Conservation (phyloP, 805 yeast genomes). For the Clavispora santaluciae region DNA sequence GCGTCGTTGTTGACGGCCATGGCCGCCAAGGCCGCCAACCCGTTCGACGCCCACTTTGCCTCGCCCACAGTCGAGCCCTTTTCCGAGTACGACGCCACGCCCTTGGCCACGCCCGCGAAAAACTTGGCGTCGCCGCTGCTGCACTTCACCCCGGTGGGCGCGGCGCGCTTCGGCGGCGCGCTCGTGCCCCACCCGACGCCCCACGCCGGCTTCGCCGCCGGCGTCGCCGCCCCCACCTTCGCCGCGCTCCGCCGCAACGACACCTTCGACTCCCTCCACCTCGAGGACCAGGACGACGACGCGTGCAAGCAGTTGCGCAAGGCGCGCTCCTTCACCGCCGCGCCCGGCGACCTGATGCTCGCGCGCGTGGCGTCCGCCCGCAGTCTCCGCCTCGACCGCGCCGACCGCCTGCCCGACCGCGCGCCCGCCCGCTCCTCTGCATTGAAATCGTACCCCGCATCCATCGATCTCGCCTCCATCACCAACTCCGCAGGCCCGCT, state of each 20-base stretch:
- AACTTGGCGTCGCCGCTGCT: conserved; percentile 3
- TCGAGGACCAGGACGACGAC: conserved; percentile 40
- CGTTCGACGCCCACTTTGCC: conserved; percentile 10
- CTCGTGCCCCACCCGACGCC: background rate
- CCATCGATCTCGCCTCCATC: conserved; percentile 51
- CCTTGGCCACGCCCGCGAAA: conserved; percentile 13
- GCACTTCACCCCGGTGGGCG: conserved; percentile 15
- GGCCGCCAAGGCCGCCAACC: conserved; percentile 10
- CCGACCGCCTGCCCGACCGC: conserved; percentile 14
- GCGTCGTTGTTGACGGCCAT: conserved; percentile 13
- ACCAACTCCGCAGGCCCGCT: conserved; percentile 26
- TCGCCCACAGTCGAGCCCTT: conserved; percentile 9
- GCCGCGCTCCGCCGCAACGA: conserved; percentile 15
- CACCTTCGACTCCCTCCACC: conserved; percentile 27
- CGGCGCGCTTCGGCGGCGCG: conserved; percentile 14
- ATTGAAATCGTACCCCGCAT: conserved; percentile 43
- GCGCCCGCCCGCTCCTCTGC: conserved; percentile 10
- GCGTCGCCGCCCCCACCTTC: too few species aligned
- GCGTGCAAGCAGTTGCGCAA: conserved; percentile 37
- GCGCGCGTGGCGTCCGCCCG: background rate
- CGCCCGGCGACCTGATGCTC: background rate
- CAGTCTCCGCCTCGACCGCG: conserved; percentile 1
- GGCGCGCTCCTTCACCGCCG: conserved; percentile 26
- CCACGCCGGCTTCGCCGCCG: background rate
- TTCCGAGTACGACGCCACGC: conserved; percentile 14